Evolutionary conservation across 768 basidiomycete genomes (phyloP).

Genomic region (Neoboletus magnificus): DNA sequence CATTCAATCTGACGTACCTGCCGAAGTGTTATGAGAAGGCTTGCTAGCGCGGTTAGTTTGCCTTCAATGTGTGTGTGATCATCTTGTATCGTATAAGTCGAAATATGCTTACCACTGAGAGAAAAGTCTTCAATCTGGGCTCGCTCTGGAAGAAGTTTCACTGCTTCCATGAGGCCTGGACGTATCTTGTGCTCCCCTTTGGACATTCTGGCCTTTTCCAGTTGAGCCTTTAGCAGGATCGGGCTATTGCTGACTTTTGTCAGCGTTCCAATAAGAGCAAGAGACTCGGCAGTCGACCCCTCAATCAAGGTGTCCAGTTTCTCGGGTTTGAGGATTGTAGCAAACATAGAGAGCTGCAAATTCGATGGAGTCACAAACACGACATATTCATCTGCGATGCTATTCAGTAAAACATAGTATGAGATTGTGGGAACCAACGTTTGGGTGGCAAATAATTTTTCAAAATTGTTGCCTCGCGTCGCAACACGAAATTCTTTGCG

Average conservation of each 20-base stretch:
- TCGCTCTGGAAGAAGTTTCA: constrained; percentile 56
- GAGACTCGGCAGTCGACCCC: constrained; percentile 70
- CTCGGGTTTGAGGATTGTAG: constrained; percentile 67
- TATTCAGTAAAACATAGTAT: not conserved
- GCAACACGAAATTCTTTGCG: constrained; percentile 86
- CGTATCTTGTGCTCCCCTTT: constrained; percentile 41
- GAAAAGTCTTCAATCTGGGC: constrained; percentile 67
- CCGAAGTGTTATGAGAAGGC: constrained; percentile 57
- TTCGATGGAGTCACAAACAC: constrained; percentile 88
- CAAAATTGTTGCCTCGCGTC: constrained; percentile 81
- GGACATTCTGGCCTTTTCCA: constrained; percentile 54
- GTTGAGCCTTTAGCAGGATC: constrained; percentile 76
- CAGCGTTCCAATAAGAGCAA: constrained; percentile 74
- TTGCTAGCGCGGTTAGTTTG: constrained; percentile 66
- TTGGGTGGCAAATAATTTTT: constrained; percentile 88
- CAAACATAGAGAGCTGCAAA: constrained; percentile 80
- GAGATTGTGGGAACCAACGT: constrained; percentile 45
- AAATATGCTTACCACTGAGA: constrained; percentile 62
- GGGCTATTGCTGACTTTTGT: constrained; percentile 95
- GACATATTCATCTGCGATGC: constrained; percentile 84
- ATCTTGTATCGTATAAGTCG: not conserved
- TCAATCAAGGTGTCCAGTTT: constrained; percentile 66
- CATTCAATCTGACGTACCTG: constrained; percentile 39
- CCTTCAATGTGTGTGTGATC: constrained; percentile 43
- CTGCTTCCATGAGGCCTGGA: constrained; percentile 55